A percentile compares a stretch with the other conserved stretches of the same genome.
These are phyloP conservation scores for Suillus fuscotomentosus DNA, from an alignment of 768 basidiomycete species.

Conservation along the genomic window DNA sequence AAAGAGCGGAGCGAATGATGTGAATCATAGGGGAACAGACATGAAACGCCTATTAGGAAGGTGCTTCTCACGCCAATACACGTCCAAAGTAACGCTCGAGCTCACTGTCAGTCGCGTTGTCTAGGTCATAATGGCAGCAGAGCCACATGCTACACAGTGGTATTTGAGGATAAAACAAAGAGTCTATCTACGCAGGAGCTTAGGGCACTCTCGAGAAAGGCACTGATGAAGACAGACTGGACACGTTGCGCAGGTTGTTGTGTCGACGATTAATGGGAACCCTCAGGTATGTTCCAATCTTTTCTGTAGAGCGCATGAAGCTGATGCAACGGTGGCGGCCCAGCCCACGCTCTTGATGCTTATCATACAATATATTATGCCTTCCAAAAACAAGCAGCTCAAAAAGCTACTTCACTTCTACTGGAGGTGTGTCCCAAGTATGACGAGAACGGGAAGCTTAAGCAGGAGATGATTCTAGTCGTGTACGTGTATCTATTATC, in stretches of 20 bases:
- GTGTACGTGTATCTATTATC: constrained; percentile 55
- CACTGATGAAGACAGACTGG: neutral
- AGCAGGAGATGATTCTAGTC: constrained; percentile 96
- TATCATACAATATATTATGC: constrained; percentile 23
- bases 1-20: neutral
- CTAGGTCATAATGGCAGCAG: neutral
- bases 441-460: constrained; percentile 95
- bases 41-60: neutral
- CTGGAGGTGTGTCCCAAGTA: constrained; percentile 93
- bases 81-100: neutral
- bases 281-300: neutral
- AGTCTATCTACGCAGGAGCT: neutral
- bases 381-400: constrained; percentile 63
- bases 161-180: neutral
- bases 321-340: too few relatives aligned
- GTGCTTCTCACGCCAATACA: neutral
- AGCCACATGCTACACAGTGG: neutral
- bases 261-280: too few relatives aligned
- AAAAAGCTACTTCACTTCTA: constrained; percentile 94
- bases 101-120: neutral
- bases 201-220: neutral
- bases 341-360: too few relatives aligned
- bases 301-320: too few relatives aligned
- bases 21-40: too few relatives aligned
- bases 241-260: too few relatives aligned